Evolutionary conservation across 306 rosid species (phyloP), one percentile per base, ranked within the genome.

Genomic region (Vachellia collinsii): DNA sequence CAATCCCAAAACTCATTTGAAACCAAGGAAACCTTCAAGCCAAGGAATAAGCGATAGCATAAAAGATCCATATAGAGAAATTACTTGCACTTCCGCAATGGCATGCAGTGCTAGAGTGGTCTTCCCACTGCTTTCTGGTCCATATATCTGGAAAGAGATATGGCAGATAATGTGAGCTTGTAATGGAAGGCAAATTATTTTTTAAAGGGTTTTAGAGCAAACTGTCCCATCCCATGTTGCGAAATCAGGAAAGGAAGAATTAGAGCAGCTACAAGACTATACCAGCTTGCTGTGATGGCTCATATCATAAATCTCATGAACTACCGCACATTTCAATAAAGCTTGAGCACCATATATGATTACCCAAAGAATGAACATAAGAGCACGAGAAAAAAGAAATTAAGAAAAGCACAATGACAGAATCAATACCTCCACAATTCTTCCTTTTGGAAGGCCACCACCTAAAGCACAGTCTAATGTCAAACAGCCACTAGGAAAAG

Each of bases 41-140:
- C 11, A 1, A 54, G 61, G 20, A 68, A 79, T 44, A 58, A 61
- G 75, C 78, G 54, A 50, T 79, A 48, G 41, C 58, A 17, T 43
- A 68, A 77, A 73, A 79, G 80, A 37, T 56, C 51, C 42, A 73
- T 51, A 79, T 36, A 85, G 78, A 83, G 41, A 42, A 65, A 70
- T 39, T 85, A 95, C 97, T 94, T 95, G 99, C 77, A 95, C 97
- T 88, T 95, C 98, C 41, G 98, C 98, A 75, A 95, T 95, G 73
- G 98, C 99, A 86, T 95, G 99, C 79, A 95, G 95, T 70, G 99
- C 99, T 73, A 95, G 65, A 81, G 99, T 95, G 80, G 99, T 95
- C 87, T 95, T 95, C 76, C 99, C 98, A 88, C 99, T 93, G 89
- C 99, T 95, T 86, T 95, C 99, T 53, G 96, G 99, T 77, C 98